Evolutionary conservation across 1,139 yeast genomes (phyloP).

Genomic region (Saccharomycopsis hybrid): DNA sequence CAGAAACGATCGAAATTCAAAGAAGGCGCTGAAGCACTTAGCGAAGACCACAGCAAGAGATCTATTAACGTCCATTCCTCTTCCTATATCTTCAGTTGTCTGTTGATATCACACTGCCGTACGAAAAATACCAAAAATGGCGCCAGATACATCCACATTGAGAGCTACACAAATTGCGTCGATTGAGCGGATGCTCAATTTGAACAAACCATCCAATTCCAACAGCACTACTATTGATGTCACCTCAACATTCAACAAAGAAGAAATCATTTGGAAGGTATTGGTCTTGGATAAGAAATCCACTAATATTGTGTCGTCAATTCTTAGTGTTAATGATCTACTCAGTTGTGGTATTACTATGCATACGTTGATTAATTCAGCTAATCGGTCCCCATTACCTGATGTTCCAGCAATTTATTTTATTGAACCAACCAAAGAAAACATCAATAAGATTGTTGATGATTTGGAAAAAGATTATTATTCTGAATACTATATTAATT

Average conservation of each 20-base stretch:
- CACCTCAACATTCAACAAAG: conserved; percentile 44
- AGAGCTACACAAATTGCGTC: conserved; percentile 32
- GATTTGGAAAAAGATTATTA: conserved; percentile 73
- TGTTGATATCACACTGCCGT: no score
- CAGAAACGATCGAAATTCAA: no score
- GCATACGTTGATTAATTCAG: conserved; percentile 62
- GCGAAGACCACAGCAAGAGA: no score
- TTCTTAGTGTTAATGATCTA: conserved; percentile 83
- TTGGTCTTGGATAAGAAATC: conserved; percentile 75
- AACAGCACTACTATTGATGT: conserved; percentile 35
- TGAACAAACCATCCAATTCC: conserved; percentile 40
- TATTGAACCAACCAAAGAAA: conserved; percentile 78
- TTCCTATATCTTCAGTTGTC: no score
- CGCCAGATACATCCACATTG: neutral
- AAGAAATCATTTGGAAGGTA: conserved; percentile 88
- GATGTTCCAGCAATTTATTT: conserved; percentile 95
- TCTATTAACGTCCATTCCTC: no score
- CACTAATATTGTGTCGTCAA: conserved; percentile 81
- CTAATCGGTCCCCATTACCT: conserved; percentile 66
- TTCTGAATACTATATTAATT: conserved; percentile 75
- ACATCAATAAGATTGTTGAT: conserved; percentile 57
- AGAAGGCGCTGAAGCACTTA: no score
- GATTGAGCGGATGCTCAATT: conserved; percentile 77
- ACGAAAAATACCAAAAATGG: no score
- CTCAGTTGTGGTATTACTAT: conserved; percentile 86